These are phyloP conservation scores for Aplosporella prunicola DNA, from an alignment of 2,329 filamentous ascomycete genomes.

Conservation along the genomic window DNA sequence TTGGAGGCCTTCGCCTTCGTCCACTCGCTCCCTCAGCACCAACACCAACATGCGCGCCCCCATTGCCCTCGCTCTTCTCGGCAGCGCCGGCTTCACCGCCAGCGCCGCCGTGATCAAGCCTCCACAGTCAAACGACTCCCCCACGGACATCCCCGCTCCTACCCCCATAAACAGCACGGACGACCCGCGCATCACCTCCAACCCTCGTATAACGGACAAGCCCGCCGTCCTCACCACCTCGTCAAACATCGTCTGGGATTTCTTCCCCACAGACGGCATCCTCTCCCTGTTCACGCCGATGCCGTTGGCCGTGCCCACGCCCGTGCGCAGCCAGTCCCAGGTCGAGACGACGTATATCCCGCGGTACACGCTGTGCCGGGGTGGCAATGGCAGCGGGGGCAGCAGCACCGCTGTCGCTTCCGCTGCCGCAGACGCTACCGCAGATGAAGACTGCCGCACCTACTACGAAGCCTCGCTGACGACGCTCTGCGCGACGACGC, in stretches of 20 bases:
- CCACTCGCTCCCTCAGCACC: no score
- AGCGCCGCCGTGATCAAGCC: no score
- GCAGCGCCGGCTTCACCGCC: no score
- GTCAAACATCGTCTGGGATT: no score
- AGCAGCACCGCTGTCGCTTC: constrained; percentile 29
- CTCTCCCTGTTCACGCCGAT: constrained; percentile 34
- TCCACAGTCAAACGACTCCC: no score
- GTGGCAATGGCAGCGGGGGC: no score
- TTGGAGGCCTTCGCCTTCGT: no score
- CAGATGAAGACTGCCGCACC: constrained; percentile 27
- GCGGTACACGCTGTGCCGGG: constrained; percentile 33
- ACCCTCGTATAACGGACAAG: background rate
- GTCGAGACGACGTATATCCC: constrained; percentile 35
- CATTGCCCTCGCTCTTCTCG: no score
- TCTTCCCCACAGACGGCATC: no score
- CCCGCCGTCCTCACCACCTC: no score
- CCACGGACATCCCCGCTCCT: background rate
- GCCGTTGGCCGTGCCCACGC: constrained; percentile 31
- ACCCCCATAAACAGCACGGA: background rate
- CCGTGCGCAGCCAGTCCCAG: constrained; percentile 35
- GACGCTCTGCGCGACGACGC: constrained; percentile 35
- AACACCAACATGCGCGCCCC: no score
- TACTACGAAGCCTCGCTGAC: constrained; percentile 32
- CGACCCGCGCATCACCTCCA: background rate
- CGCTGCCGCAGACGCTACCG: constrained; percentile 17